Evolutionary conservation across 352 stramenopile genomes (phyloP).

Genomic region (Phytophthora vignae): DNA sequence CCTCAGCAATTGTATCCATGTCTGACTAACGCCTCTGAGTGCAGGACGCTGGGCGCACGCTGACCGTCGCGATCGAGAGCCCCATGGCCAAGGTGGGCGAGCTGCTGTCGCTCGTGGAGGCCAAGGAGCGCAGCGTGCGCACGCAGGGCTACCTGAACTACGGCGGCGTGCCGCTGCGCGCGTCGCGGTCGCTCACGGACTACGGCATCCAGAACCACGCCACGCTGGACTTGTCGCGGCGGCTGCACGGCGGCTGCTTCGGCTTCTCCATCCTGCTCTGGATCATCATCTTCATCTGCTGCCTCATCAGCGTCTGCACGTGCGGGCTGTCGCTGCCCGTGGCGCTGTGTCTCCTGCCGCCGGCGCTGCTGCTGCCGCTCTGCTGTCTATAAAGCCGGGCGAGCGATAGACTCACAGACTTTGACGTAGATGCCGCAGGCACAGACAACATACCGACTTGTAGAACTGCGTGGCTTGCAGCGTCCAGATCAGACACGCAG

Average conservation of each 20-base stretch:
- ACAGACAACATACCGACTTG: too few relatives aligned
- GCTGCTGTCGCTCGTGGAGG: conserved; percentile 42
- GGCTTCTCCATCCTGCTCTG: conserved; percentile 78
- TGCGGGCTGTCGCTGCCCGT: conserved; percentile 73
- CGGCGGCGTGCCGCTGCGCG: conserved; percentile 64
- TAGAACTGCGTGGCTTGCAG: too few relatives aligned
- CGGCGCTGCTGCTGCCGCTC: conserved; percentile 68
- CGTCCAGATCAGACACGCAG: too few relatives aligned
- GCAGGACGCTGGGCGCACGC: conserved; percentile 50
- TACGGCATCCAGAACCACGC: conserved; percentile 78
- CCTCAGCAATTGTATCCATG: background rate
- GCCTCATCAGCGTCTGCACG: conserved; percentile 75
- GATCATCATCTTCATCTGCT: conserved; percentile 82
- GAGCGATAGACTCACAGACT: background rate
- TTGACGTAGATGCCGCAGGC: background rate
- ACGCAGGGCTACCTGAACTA: conserved; percentile 58
- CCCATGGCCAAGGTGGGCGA: conserved; percentile 45
- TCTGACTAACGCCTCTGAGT: background rate
- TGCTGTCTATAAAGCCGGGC: conserved; percentile 62
- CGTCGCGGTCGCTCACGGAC: conserved; percentile 53
- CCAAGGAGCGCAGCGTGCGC: conserved; percentile 24
- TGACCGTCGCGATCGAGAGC: conserved; percentile 45
- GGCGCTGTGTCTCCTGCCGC: conserved; percentile 62
- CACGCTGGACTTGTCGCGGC: conserved; percentile 56
- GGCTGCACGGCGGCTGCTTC: conserved; percentile 73